Percentiles rank a stretch among this genome's conserved stretches.
phyloP scores from a whole-genome alignment of 768 basidiomycete species.

The Panaeolus cyanescens region DNA sequence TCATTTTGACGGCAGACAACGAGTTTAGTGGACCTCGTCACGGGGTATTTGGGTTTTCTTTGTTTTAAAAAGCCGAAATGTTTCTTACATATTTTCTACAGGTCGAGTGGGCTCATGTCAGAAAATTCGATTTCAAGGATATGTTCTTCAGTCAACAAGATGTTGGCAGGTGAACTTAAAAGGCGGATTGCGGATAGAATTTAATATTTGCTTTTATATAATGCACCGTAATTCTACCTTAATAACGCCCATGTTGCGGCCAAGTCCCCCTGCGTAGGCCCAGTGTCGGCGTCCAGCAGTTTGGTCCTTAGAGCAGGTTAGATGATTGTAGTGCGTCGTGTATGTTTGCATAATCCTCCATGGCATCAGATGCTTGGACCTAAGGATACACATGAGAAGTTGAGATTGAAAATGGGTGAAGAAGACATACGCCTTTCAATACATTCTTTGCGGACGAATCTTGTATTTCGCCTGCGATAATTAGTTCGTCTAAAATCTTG shows the following conservation, averaged over 20 bases:
- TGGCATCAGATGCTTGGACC: slow-evolving; percentile 11
- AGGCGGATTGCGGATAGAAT: neutral
- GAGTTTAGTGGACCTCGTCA: slow-evolving; percentile 23
- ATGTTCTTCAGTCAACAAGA: slow-evolving; percentile 42
- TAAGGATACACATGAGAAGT: neutral
- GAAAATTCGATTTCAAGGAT: slow-evolving; percentile 60
- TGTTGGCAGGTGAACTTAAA: slow-evolving; percentile 1
- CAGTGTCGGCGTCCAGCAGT: neutral
- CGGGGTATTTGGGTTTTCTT: slow-evolving; percentile 45
- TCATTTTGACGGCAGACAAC: slow-evolving; percentile 46
- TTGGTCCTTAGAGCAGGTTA: neutral
- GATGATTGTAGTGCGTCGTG: neutral
- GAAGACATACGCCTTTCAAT: slow-evolving; percentile 32
- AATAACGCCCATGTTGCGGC: neutral
- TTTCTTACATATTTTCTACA: slow-evolving; percentile 22
- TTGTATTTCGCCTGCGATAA: slow-evolving; percentile 92
- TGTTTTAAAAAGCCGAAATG: neutral
- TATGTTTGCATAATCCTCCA: slow-evolving; percentile 1
- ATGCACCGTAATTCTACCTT: neutral
- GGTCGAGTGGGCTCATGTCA: slow-evolving; percentile 56
- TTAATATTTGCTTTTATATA: neutral
- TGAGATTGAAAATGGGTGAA: neutral
- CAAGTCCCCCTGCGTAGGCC: too few species aligned
- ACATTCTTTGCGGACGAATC: slow-evolving; percentile 84
- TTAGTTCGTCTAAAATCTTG: slow-evolving; percentile 88